Base-by-base conservation (phyloP, 2,329 filamentous ascomycete genomes). In the Pseudogymnoascus sp. region DNA sequence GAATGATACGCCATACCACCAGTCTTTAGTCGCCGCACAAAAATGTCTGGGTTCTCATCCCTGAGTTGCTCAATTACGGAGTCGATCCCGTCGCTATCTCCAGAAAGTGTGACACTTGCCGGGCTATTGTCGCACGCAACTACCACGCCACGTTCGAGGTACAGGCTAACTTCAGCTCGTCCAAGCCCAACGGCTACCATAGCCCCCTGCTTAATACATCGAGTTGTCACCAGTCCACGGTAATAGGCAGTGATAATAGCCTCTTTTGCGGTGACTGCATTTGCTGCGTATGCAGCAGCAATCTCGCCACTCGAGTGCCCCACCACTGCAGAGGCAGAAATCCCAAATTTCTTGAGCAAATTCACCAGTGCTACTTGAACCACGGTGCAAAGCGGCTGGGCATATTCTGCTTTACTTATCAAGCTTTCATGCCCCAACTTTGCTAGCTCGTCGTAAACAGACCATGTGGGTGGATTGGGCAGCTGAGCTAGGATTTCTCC, bases 161-260 rank as follows among this genome's bases (percentile, higher is more conserved):
- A 65, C 2, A 66, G 62, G 58, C 52, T n/a, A 0, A 55, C 23
- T 4, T 5, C 71, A 52, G 26, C 66, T 67, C 19, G 70, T 68
- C 19, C 60, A 16, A 23, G 38, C 33, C 68, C 82, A 2, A 83
- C 80, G 0, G 82, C 82, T 68, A 83, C 75, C 83, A 85, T 85
- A 11, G 76, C 72, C 0, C 82, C 82, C 37, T 63, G 26, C 4
- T 43, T 58, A 39, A n/a, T 62, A 21, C 60, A 59, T 16, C 71
- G 65, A 78, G 75, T 67, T 64, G 68, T 52, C 61, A 63, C 21
- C n/a, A 23, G 14, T 23, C 72, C 67, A 59, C 74, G 62, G 61
- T 70, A 67, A 67, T 82, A 84, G 1, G 81, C 81, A 11, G 79
- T 73, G 1, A 74, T 72, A 70, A 73, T 68, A 11, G 76, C 75